These are phyloP conservation scores for Seiridium unicorne DNA, from an alignment of 2,329 filamentous ascomycete species.

Conservation along the genomic window DNA sequence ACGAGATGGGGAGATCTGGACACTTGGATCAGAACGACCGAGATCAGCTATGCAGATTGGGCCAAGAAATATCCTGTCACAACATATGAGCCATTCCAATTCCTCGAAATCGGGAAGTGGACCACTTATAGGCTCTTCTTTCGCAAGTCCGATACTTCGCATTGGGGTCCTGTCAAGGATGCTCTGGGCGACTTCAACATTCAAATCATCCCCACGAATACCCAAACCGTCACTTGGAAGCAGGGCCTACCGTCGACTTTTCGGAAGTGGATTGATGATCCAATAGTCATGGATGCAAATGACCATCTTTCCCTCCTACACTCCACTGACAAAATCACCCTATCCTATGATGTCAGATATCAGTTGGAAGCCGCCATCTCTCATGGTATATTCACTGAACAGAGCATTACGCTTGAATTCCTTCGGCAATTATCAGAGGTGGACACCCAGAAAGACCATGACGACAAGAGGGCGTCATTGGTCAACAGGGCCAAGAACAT, in stretches of 20 bases:
- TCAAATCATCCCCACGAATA: conserved; percentile 36
- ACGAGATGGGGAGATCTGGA: conserved; percentile 39
- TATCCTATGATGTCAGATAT: conserved; percentile 76
- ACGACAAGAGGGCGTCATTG: conserved; percentile 13
- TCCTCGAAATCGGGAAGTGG: conserved; percentile 56
- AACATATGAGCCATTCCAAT: conserved; percentile 34
- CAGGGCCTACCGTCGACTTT: conserved; percentile 31
- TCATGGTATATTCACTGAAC: conserved; percentile 71
- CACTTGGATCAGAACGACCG: conserved; percentile 48
- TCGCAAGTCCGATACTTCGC: conserved; percentile 20
- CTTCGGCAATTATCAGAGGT: conserved; percentile 50
- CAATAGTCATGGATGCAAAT: conserved; percentile 10
- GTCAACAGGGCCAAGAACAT: conserved; percentile 58
- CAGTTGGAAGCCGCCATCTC: conserved; percentile 95
- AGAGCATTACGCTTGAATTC: conserved; percentile 68
- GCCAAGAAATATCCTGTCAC: conserved; percentile 34
- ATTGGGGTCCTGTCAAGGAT: conserved; percentile 42
- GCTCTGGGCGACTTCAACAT: conserved; percentile 75
- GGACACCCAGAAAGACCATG: conserved; percentile 1
- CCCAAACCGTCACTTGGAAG: conserved; percentile 37
- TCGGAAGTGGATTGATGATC: conserved; percentile 39
- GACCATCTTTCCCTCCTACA: conserved; percentile 28
- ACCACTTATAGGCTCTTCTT: conserved; percentile 52
- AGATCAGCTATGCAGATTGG: conserved; percentile 35
- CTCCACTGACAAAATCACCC: conserved; percentile 35